Percentiles rank a stretch among this genome's conserved stretches.
phyloP scores from a whole-genome alignment of 2,329 filamentous ascomycete species.

The Simplicillium aogashimaense region DNA sequence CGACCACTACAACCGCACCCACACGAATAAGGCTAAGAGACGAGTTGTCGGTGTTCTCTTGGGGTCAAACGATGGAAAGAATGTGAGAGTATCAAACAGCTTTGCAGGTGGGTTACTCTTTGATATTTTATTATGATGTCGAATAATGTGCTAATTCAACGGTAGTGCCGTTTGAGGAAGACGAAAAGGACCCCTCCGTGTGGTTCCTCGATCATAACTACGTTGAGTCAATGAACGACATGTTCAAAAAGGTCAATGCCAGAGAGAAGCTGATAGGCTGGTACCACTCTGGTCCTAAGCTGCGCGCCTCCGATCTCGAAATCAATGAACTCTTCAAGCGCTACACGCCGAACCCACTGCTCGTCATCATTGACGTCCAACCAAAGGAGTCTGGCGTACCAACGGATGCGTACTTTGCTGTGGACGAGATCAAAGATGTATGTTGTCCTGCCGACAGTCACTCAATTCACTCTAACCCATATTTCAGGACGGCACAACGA shows the following conservation, averaged over 20 bases:
- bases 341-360: slow-evolving; percentile 91
- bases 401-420: slow-evolving; percentile 97
- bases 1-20: slow-evolving; percentile 94
- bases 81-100: slow-evolving; percentile 95
- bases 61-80: slow-evolving; percentile 92
- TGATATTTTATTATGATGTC: slow-evolving; percentile 1
- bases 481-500: slow-evolving; percentile 84
- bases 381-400: slow-evolving; percentile 96
- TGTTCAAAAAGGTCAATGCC: slow-evolving; percentile 99
- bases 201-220: slow-evolving; percentile 99
- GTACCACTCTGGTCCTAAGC: slow-evolving; percentile 97
- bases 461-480: slow-evolving; percentile 1
- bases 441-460: slow-evolving; percentile 20
- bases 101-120: slow-evolving; percentile 64
- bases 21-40: slow-evolving; percentile 73
- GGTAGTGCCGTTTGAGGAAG: slow-evolving; percentile 93
- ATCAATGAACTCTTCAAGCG: slow-evolving; percentile 99
- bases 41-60: slow-evolving; percentile 91
- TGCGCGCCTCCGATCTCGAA: slow-evolving; percentile 91
- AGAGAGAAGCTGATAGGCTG: slow-evolving; percentile 98
- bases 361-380: slow-evolving; percentile 98
- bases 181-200: slow-evolving; percentile 95
- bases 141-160: slow-evolving; percentile 6
- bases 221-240: slow-evolving; percentile 98
- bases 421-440: slow-evolving; percentile 99